These are phyloP conservation scores for Meira miltonrushii DNA, from an alignment of 1,284 basidiomycete genomes.

Conservation along the genomic window DNA sequence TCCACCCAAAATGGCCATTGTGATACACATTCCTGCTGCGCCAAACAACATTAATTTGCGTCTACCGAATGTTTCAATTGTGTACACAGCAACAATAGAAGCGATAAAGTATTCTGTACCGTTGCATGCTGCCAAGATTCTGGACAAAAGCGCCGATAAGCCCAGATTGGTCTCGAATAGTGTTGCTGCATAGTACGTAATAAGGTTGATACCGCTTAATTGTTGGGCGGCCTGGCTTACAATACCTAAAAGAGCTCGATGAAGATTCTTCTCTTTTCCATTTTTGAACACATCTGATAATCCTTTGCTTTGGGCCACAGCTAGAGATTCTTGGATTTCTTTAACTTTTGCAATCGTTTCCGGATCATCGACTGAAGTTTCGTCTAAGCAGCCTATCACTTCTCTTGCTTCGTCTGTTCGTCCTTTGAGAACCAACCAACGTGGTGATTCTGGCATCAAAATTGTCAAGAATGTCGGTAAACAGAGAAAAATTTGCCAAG, in stretches of 20 bases:
- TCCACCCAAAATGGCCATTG: slow-evolving; percentile 34
- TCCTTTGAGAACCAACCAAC: slow-evolving; percentile 46
- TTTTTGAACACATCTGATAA: slow-evolving; percentile 39
- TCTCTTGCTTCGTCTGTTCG: slow-evolving; percentile 32
- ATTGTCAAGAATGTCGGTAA: slow-evolving; percentile 46
- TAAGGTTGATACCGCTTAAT: slow-evolving; percentile 36
- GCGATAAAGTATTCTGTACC: slow-evolving; percentile 43
- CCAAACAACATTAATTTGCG: slow-evolving; percentile 44
- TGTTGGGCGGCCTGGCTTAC: slow-evolving; percentile 49
- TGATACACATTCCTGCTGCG: slow-evolving; percentile 35
- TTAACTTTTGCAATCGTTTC: slow-evolving; percentile 28
- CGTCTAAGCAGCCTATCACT: slow-evolving; percentile 37
- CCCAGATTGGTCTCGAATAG: slow-evolving; percentile 41
- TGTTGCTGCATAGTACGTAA: slow-evolving; percentile 48
- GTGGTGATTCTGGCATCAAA: slow-evolving; percentile 46
- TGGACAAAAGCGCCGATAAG: slow-evolving; percentile 33
- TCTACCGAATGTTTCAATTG: slow-evolving; percentile 41
- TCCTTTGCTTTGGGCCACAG: slow-evolving; percentile 19
- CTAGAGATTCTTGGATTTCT: slow-evolving; percentile 37
- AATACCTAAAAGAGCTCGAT: slow-evolving; percentile 41
- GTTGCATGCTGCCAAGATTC: background rate
- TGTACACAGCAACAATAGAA: slow-evolving; percentile 41
- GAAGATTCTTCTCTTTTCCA: slow-evolving; percentile 44
- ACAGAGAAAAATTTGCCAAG: slow-evolving; percentile 42
- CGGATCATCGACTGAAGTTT: slow-evolving; percentile 30